These are phyloP conservation scores for Colletotrichum gloeosporioides DNA, from an alignment of 2,329 filamentous ascomycete genomes.

Conservation along the genomic window DNA sequence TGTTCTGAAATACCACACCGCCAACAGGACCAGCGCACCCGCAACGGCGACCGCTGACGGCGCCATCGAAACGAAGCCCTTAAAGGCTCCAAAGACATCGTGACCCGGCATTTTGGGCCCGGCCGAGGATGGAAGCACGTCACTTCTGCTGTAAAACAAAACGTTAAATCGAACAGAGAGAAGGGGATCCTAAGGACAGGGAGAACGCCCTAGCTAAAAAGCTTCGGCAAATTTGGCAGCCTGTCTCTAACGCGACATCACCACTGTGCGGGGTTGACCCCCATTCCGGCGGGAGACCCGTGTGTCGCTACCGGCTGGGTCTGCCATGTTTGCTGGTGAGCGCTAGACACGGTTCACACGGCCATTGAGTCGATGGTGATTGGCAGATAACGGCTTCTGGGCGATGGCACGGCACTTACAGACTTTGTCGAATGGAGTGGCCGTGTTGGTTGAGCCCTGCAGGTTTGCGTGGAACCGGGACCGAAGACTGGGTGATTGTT, in stretches of 20 bases:
- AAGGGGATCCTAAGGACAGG: neutral
- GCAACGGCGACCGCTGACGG: rapidly evolving
- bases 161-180: neutral
- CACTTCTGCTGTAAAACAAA: neutral
- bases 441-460: neutral
- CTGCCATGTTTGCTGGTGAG: neutral
- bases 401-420: neutral
- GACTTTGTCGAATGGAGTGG: neutral
- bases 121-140: neutral
- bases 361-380: neutral
- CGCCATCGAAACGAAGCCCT: neutral
- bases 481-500: neutral
- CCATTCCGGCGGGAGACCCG: neutral
- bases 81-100: neutral
- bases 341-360: neutral
- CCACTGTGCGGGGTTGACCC: constrained; percentile 1
- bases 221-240: neutral
- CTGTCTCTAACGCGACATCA: neutral
- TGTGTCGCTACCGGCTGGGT: neutral
- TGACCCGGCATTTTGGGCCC: neutral
- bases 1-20: neutral
- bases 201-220: neutral
- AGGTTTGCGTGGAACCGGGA: neutral
- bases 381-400: neutral
- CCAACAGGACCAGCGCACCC: neutral